phyloP scores from a whole-genome alignment of 257 asterid species.

The Galeopsis tetrahit region DNA sequence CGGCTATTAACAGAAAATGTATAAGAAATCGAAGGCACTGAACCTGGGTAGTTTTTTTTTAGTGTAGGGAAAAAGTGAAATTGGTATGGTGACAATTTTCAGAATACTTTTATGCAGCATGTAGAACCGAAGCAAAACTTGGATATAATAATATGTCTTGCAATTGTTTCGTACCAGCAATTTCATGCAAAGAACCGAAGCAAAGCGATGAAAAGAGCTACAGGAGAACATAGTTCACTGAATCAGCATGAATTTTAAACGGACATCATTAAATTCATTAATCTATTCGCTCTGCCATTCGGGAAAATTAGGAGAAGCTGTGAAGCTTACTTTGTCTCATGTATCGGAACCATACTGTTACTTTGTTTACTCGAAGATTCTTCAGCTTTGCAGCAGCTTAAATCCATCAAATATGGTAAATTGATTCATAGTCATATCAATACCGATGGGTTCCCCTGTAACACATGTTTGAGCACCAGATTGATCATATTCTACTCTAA shows the following conservation, averaged over 20 bases:
- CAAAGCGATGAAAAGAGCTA: slow-evolving; percentile 11
- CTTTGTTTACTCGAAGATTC: slow-evolving; percentile 44
- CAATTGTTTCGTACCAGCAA: not conserved
- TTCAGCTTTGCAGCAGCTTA: slow-evolving; percentile 41
- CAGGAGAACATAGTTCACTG: not conserved
- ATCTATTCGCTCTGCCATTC: slow-evolving; percentile 36
- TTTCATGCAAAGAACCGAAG: not conserved
- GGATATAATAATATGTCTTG: not conserved
- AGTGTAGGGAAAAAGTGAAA: too few species aligned
- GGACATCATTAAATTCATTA: slow-evolving; percentile 7
- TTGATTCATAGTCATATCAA: slow-evolving; percentile 47
- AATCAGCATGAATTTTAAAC: slow-evolving; percentile 18
- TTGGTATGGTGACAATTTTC: too few species aligned
- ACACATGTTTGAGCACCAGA: slow-evolving; percentile 45
- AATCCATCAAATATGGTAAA: slow-evolving; percentile 43
- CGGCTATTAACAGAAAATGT: too few species aligned
- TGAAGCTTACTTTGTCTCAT: slow-evolving; percentile 32
- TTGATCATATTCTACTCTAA: slow-evolving; percentile 54
- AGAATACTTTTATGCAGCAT: too few species aligned
- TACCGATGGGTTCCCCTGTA: slow-evolving; percentile 37
- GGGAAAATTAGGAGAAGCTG: slow-evolving; percentile 32
- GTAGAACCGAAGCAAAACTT: too few species aligned
- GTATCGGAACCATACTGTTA: slow-evolving; percentile 30
- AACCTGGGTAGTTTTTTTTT: too few species aligned
- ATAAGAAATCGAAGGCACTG: too few species aligned